phyloP scores from a whole-genome alignment of 345 rosid species.

The Cardamine resedifolia region DNA sequence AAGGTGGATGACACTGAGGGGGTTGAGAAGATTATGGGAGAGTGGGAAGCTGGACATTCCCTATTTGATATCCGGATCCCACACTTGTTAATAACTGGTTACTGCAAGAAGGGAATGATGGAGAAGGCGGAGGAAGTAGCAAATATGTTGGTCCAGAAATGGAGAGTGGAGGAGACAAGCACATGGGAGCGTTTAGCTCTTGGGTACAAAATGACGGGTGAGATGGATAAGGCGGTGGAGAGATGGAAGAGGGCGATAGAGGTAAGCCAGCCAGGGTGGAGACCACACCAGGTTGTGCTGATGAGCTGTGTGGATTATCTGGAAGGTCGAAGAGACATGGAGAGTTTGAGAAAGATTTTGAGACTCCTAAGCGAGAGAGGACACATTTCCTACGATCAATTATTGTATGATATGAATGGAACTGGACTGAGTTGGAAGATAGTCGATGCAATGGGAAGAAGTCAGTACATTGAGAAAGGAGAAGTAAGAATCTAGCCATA shows the following conservation, averaged over 20 bases:
- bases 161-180: conserved; percentile 23
- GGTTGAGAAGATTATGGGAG: conserved; percentile 54
- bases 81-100: conserved; percentile 47
- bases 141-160: conserved; percentile 28
- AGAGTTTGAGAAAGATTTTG: conserved; percentile 29
- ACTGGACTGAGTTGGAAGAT: conserved; percentile 35
- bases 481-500: conserved; percentile 2
- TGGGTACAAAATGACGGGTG: conserved; percentile 38
- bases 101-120: conserved; percentile 48
- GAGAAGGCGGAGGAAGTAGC: conserved; percentile 56
- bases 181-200: conserved; percentile 48
- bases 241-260: conserved; percentile 43
- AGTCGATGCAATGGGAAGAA: conserved; percentile 29
- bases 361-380: conserved; percentile 37
- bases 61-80: conserved; percentile 50
- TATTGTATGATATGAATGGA: conserved; percentile 30
- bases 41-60: conserved; percentile 50
- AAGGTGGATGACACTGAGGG: conserved; percentile 55
- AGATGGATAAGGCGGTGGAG: conserved; percentile 52
- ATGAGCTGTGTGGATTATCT: conserved; percentile 47
- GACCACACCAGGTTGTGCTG: conserved; percentile 35
- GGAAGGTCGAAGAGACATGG: conserved; percentile 35
- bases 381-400: conserved; percentile 29
- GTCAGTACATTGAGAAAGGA: background rate
- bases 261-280: conserved; percentile 38